Evolutionary conservation across 192 early-diverging fungal genomes (phyloP).

Genomic region (Irineochytrium annulatum): DNA sequence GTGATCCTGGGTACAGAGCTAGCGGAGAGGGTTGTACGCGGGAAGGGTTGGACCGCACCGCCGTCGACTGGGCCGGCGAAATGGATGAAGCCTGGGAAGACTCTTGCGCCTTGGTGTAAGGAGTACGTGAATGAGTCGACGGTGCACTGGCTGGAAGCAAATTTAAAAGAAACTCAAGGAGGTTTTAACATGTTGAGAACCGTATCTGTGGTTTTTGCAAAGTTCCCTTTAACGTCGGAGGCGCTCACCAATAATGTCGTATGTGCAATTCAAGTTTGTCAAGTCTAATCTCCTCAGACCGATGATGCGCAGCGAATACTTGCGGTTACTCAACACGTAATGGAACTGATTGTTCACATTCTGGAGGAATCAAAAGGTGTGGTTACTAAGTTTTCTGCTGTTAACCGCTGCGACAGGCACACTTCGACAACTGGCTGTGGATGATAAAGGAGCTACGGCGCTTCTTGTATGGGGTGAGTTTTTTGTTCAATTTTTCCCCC

Average conservation of each 20-base stretch:
- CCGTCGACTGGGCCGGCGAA: too few relatives aligned
- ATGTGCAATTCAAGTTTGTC: too few relatives aligned
- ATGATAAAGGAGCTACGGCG: slow-evolving; percentile 10
- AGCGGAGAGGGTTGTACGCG: not conserved
- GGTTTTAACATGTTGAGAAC: not conserved
- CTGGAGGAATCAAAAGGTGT: too few relatives aligned
- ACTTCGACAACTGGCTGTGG: too few relatives aligned
- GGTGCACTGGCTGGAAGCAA: not conserved
- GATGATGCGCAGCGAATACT: not conserved
- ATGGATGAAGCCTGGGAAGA: too few relatives aligned
- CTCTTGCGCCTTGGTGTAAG: not conserved
- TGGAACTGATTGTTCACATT: too few relatives aligned
- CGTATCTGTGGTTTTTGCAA: not conserved
- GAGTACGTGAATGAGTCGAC: slow-evolving; percentile 1
- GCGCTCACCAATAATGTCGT: too few relatives aligned
- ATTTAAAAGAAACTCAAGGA: not conserved
- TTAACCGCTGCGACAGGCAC: too few relatives aligned
- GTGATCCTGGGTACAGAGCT: not conserved
- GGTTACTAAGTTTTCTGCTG: too few relatives aligned
- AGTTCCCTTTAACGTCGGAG: too few relatives aligned
- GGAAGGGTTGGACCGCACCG: not conserved
- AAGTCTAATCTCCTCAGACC: too few relatives aligned
- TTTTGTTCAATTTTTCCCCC: not conserved
- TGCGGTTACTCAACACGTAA: not conserved
- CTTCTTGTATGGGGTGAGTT: slow-evolving; percentile 7